Percentiles rank a stretch among this genome's conserved stretches.
Conservation (phyloP, 257 asterid genomes). For the Solanum rostratum region DNA sequence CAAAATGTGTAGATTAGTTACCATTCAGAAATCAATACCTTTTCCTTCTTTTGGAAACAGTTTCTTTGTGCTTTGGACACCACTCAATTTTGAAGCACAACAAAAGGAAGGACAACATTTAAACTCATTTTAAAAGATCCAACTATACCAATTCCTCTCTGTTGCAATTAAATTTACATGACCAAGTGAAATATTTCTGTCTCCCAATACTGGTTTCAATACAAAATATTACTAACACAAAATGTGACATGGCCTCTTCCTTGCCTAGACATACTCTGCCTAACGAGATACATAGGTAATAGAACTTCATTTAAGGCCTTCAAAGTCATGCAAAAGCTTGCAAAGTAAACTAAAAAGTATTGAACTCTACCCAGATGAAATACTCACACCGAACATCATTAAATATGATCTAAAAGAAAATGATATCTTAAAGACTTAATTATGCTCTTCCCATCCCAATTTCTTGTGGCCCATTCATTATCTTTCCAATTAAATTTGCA, state of each 20-base stretch:
- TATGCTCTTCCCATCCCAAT: neutral
- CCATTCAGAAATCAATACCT: neutral
- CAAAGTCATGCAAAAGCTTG: neutral
- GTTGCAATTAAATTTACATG: neutral
- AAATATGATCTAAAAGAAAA: neutral
- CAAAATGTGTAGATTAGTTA: neutral
- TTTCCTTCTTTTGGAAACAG: neutral
- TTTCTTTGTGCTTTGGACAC: neutral
- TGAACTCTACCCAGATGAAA: neutral
- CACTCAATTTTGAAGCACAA: neutral
- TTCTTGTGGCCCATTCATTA: neutral
- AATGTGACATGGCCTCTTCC: neutral
- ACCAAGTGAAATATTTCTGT: neutral
- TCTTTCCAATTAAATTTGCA: neutral
- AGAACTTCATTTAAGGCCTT: neutral
- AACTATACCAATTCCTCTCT: neutral
- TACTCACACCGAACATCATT: neutral
- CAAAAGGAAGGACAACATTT: neutral
- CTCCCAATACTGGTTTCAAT: neutral
- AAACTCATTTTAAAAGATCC: neutral
- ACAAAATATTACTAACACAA: neutral
- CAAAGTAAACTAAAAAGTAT: neutral
- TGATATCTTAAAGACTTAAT: neutral
- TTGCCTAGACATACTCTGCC: neutral
- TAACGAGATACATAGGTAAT: neutral